A percentile compares a stretch with the other conserved stretches of the same genome.
Conservation (phyloP, 192 early-diverging fungal species). For the Coemansia sp. region DNA sequence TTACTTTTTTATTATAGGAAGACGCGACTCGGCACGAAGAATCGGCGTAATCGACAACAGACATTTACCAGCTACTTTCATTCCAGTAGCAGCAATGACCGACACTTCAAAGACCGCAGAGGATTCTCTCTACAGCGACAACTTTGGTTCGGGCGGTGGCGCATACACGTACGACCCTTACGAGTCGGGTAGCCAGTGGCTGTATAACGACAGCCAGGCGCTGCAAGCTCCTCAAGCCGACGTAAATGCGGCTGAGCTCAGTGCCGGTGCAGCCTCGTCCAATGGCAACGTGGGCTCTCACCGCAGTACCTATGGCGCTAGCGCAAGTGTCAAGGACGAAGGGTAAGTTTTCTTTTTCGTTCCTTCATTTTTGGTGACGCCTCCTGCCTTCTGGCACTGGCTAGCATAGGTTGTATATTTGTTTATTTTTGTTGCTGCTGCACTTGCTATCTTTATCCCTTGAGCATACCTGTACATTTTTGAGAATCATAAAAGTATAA, state of each 20-base stretch:
- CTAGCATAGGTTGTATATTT: conserved; percentile 14
- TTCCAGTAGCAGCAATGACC: conserved; percentile 17
- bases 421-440: conserved; percentile 11
- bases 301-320: neutral
- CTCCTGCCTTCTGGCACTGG: neutral
- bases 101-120: conserved; percentile 13
- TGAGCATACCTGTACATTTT: conserved; percentile 4
- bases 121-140: conserved; percentile 39
- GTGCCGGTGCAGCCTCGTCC: conserved; percentile 1
- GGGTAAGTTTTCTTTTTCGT: conserved; percentile 36
- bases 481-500: conserved; percentile 46
- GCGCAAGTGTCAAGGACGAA: conserved; percentile 28
- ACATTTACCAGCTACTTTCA: neutral
- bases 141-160: neutral
- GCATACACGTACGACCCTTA: conserved; percentile 10
- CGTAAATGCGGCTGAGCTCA: neutral
- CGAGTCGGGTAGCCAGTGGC: conserved; percentile 34
- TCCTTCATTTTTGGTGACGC: conserved; percentile 13
- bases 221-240: conserved; percentile 23
- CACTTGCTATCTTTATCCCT: conserved; percentile 2
- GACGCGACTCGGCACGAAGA: neutral
- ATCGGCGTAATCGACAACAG: neutral
- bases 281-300: neutral
- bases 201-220: conserved; percentile 40
- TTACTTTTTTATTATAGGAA: neutral